These are phyloP conservation scores for Hemileia vastatrix DNA, from an alignment of 1,284 basidiomycete genomes.

Conservation along the genomic window DNA sequence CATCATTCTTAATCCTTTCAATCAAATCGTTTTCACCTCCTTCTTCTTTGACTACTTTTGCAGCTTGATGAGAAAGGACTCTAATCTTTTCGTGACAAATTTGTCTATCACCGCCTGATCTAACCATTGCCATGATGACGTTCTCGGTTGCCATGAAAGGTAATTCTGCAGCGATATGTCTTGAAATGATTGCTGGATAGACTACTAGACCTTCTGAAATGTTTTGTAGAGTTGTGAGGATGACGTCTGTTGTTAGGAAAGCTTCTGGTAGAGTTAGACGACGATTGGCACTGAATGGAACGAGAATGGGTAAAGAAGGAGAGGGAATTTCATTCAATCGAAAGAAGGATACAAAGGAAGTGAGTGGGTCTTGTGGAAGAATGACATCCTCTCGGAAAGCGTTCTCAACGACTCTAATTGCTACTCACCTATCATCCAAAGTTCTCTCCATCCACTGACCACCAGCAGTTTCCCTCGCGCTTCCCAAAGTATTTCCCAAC, in stretches of 20 bases:
- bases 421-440: slow-evolving; percentile 68
- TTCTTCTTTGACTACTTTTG: slow-evolving; percentile 83
- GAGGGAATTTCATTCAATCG: too few species aligned
- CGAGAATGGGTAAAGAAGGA: slow-evolving; percentile 5
- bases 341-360: not conserved
- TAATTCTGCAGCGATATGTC: slow-evolving; percentile 82
- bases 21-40: slow-evolving; percentile 94
- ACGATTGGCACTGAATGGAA: slow-evolving; percentile 67
- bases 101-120: slow-evolving; percentile 84
- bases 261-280: slow-evolving; percentile 91
- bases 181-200: slow-evolving; percentile 87
- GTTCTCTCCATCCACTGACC: slow-evolving; percentile 96
- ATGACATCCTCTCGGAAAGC: too few species aligned
- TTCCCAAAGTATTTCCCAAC: slow-evolving; percentile 83
- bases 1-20: slow-evolving; percentile 62
- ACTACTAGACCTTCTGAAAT: slow-evolving; percentile 94
- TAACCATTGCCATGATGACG: slow-evolving; percentile 98
- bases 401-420: not conserved
- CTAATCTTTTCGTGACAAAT: slow-evolving; percentile 93
- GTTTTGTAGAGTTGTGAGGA: slow-evolving; percentile 89
- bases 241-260: slow-evolving; percentile 92
- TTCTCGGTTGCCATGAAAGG: slow-evolving; percentile 96
- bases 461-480: slow-evolving; percentile 77
- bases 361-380: too few species aligned
- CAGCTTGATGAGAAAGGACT: slow-evolving; percentile 90